Evolutionary conservation across 805 yeast species (phyloP).

Genomic region (Teunomyces panamensis): DNA sequence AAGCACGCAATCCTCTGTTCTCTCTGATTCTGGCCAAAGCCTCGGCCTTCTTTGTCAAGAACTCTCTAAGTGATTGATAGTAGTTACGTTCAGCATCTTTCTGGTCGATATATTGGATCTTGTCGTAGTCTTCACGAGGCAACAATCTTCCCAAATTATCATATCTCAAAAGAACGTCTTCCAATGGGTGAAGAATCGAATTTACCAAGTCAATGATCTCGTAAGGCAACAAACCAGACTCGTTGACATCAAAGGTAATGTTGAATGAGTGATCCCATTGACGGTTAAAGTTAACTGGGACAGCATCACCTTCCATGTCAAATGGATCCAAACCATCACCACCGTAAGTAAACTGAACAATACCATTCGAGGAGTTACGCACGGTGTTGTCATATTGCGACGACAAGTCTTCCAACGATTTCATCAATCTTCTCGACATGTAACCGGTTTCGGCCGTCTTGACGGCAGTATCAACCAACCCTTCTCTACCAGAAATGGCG

Average conservation of each 20-base stretch:
- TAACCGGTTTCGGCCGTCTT: slow-evolving; percentile 99
- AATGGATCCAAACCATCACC: slow-evolving; percentile 98
- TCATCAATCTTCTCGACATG: slow-evolving; percentile 97
- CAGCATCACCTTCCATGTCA: slow-evolving; percentile 99
- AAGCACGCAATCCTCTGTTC: slow-evolving; percentile 47
- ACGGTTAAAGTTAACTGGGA: slow-evolving; percentile 88
- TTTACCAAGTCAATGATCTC: slow-evolving; percentile 59
- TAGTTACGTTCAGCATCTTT: slow-evolving; percentile 84
- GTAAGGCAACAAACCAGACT: slow-evolving; percentile 63
- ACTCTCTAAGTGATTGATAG: slow-evolving; percentile 71
- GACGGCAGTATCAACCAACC: slow-evolving; percentile 98
- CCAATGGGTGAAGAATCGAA: slow-evolving; percentile 58
- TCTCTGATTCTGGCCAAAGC: slow-evolving; percentile 56
- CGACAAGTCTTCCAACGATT: slow-evolving; percentile 93
- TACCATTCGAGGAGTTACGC: slow-evolving; percentile 91
- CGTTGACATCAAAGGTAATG: slow-evolving; percentile 59
- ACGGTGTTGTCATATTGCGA: slow-evolving; percentile 92
- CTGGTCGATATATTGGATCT: slow-evolving; percentile 73
- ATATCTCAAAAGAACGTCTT: slow-evolving; percentile 54
- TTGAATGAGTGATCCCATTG: slow-evolving; percentile 92
- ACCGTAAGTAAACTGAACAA: slow-evolving; percentile 96
- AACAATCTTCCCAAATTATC: slow-evolving; percentile 69
- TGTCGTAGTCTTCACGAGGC: slow-evolving; percentile 40
- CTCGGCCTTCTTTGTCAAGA: slow-evolving; percentile 54
- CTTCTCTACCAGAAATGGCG: slow-evolving; percentile 99